Evolutionary conservation across 2,329 filamentous ascomycete genomes (phyloP).

Genomic region (Penicillium sp.): DNA sequence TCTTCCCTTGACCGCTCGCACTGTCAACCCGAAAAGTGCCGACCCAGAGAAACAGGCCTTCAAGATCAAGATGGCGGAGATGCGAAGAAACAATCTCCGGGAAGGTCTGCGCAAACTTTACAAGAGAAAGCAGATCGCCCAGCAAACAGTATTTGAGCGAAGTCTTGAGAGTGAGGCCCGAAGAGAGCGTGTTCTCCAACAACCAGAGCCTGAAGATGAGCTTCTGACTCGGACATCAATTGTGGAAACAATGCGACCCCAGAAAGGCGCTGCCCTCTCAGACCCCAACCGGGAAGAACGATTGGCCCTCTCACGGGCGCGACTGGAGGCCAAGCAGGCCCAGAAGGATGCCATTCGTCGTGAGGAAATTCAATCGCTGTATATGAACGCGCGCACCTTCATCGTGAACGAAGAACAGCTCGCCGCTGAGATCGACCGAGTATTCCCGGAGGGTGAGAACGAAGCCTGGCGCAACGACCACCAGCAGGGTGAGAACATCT

Average conservation of each 20-base stretch:
- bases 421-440: slow-evolving; percentile 66
- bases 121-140: slow-evolving; percentile 56
- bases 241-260: slow-evolving; percentile 49
- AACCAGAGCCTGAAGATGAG: slow-evolving; percentile 73
- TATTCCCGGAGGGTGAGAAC: slow-evolving; percentile 66
- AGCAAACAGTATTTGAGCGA: slow-evolving; percentile 36
- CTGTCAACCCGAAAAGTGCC: slow-evolving; percentile 36
- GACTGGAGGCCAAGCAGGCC: slow-evolving; percentile 45
- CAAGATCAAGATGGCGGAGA: slow-evolving; percentile 70
- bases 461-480: slow-evolving; percentile 44
- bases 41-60: slow-evolving; percentile 57
- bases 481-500: slow-evolving; percentile 48
- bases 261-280: slow-evolving; percentile 52
- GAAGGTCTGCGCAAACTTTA: slow-evolving; percentile 70
- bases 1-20: slow-evolving; percentile 43
- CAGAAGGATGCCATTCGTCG: slow-evolving; percentile 60
- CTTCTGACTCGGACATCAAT: slow-evolving; percentile 69
- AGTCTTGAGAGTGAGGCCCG: slow-evolving; percentile 51
- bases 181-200: slow-evolving; percentile 53
- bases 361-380: slow-evolving; percentile 78
- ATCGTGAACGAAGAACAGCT: slow-evolving; percentile 81
- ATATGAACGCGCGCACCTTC: slow-evolving; percentile 83
- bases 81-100: slow-evolving; percentile 68
- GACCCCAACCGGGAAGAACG: slow-evolving; percentile 63
- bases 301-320: slow-evolving; percentile 43